A percentile compares a stretch with the other conserved stretches of the same genome.
Conservation (phyloP, 1,139 yeast species). For the Pichia sp. region DNA sequence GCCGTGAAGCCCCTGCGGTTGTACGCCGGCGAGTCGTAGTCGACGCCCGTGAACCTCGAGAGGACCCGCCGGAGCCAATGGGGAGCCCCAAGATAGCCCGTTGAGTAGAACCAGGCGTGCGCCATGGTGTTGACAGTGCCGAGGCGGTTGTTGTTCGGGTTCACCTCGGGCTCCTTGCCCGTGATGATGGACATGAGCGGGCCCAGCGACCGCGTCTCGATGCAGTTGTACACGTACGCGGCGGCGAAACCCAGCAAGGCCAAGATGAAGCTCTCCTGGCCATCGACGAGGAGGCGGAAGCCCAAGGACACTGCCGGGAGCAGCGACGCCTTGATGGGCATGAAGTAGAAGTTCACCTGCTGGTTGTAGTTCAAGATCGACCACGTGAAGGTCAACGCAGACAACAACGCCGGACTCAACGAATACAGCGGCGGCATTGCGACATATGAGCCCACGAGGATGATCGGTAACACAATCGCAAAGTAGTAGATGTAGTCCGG, state of each 20-base stretch:
- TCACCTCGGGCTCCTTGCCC: constrained; percentile 23
- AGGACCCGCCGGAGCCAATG: constrained; percentile 28
- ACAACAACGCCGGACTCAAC: constrained; percentile 36
- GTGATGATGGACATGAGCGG: constrained; percentile 36
- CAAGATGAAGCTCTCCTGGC: constrained; percentile 37
- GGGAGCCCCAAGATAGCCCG: constrained; percentile 38
- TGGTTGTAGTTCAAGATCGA: constrained; percentile 49
- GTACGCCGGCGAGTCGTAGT: constrained; percentile 28
- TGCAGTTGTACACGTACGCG: constrained; percentile 57
- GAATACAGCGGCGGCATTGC: constrained; percentile 31
- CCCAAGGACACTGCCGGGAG: constrained; percentile 54
- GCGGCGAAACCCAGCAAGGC: constrained; percentile 47
- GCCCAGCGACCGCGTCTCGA: constrained; percentile 51
- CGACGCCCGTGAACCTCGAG: constrained; percentile 29
- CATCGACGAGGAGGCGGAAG: constrained; percentile 43
- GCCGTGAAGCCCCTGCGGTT: constrained; percentile 26
- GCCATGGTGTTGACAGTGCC: constrained; percentile 34
- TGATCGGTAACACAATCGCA: constrained; percentile 45
- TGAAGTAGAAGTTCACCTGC: constrained; percentile 46
- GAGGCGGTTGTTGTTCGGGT: constrained; percentile 28
- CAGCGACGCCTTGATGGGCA: constrained; percentile 56
- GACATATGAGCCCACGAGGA: constrained; percentile 34
- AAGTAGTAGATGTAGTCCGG: constrained; percentile 58
- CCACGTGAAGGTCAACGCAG: constrained; percentile 59
- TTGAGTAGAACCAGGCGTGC: constrained; percentile 30